Evolutionary conservation across 495 filamentous ascomycete species (phyloP).

Genomic region (Staphylotrichum tortipilum): DNA sequence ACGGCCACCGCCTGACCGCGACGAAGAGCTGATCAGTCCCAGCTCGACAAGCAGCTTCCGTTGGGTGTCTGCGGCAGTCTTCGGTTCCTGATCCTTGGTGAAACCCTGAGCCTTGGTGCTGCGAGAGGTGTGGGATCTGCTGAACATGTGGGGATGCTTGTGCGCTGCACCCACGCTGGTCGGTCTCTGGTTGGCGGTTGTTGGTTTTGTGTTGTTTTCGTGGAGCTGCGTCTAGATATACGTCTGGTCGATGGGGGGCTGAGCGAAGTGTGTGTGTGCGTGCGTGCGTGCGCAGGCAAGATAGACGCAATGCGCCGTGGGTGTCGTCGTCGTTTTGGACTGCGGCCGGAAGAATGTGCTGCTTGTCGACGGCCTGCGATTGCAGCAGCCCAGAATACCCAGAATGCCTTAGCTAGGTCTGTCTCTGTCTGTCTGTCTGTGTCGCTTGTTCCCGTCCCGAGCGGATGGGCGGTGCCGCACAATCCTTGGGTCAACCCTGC

Average conservation of each 20-base stretch:
- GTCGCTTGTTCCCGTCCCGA: constrained; percentile 11
- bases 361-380: constrained; percentile 13
- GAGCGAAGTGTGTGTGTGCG: no score
- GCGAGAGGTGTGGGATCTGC: constrained; percentile 31
- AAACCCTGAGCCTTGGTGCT: constrained; percentile 28
- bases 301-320: constrained; percentile 3
- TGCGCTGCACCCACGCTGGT: constrained; percentile 3
- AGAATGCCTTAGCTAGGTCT: no score
- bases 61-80: constrained; percentile 26
- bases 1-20: constrained; percentile 28
- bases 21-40: constrained; percentile 27
- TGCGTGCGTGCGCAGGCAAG: neutral
- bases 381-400: constrained; percentile 14
- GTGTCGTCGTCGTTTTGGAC: constrained; percentile 7
- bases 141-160: constrained; percentile 41
- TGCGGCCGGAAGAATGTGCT: constrained; percentile 16
- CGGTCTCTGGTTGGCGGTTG: no score
- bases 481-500: constrained; percentile 13
- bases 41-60: constrained; percentile 33
- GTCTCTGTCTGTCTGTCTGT: no score
- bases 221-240: no score
- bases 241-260: no score
- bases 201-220: no score
- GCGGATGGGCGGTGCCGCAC: constrained; percentile 11
- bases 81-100: constrained; percentile 27